These are phyloP conservation scores for Suhomyces faveliae DNA, from an alignment of 805 yeast species.

Conservation along the genomic window DNA sequence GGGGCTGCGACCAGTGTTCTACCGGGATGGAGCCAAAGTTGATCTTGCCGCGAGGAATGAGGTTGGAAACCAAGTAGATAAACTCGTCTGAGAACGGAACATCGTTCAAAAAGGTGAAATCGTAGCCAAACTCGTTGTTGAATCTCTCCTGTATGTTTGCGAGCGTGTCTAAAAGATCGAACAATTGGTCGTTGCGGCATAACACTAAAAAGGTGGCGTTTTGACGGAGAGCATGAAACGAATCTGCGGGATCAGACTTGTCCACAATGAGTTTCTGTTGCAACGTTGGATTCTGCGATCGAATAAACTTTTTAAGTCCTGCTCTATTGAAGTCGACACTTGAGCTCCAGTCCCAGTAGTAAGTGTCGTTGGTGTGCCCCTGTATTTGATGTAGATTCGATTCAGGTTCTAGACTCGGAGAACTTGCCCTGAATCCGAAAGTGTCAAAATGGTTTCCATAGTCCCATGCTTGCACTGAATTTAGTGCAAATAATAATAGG, in stretches of 20 bases:
- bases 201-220: constrained; percentile 70
- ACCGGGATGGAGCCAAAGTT: constrained; percentile 42
- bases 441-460: not conserved
- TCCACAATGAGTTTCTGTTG: constrained; percentile 3
- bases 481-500: not conserved
- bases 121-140: constrained; percentile 70
- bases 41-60: constrained; percentile 75
- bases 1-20: constrained; percentile 60
- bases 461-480: not conserved
- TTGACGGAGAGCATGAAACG: constrained; percentile 26
- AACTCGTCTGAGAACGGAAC: constrained; percentile 59
- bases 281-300: not conserved
- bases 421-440: not conserved
- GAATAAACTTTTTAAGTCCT: not conserved
- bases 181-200: constrained; percentile 66
- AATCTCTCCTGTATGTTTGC: constrained; percentile 83
- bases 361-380: not conserved
- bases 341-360: not conserved
- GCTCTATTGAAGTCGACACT: not conserved
- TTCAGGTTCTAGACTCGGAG: not conserved
- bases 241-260: constrained; percentile 3
- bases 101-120: constrained; percentile 79
- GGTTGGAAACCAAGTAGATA: constrained; percentile 59
- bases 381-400: not conserved
- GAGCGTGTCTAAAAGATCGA: constrained; percentile 56